Conservation (phyloP, 1,139 yeast genomes). For the Petasospora fabianii region DNA sequence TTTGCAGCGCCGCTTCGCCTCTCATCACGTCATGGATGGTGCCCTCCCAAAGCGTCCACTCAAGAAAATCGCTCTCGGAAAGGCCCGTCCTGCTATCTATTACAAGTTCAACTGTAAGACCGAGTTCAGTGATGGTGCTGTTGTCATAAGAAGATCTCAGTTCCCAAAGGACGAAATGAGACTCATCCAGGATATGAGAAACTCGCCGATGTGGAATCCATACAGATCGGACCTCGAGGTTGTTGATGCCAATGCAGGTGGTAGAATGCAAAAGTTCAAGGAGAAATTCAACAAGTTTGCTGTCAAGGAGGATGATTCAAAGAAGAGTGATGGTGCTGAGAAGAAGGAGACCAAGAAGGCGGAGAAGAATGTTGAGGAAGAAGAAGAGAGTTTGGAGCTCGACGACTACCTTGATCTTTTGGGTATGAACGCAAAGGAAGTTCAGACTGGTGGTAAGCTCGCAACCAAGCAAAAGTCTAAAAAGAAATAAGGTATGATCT, state of each 20-base stretch:
- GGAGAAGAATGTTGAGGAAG: constrained; percentile 20
- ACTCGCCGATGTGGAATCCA: constrained; percentile 84
- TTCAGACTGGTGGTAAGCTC: constrained; percentile 60
- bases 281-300: constrained; percentile 63
- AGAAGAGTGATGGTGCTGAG: constrained; percentile 17
- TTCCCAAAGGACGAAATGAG: constrained; percentile 85
- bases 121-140: constrained; percentile 92
- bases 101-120: constrained; percentile 84
- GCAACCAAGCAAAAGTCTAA: constrained; percentile 48
- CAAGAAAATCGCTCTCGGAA: constrained; percentile 48
- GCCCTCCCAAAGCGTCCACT: constrained; percentile 36
- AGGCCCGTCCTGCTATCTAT: constrained; percentile 89
- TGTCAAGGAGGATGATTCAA: constrained; percentile 23
- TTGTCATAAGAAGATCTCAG: constrained; percentile 75
- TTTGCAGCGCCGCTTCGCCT: constrained; percentile 12
- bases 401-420: constrained; percentile 60
- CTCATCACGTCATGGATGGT: constrained; percentile 20
- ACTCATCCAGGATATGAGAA: constrained; percentile 86
- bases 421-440: constrained; percentile 59
- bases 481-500: constrained; percentile 30
- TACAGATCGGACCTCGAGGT: constrained; percentile 72
- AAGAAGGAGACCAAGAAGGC: constrained; percentile 16
- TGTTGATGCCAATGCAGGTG: constrained; percentile 78
- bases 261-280: constrained; percentile 81
- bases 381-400: constrained; percentile 33